Evolutionary conservation across 2,329 filamentous ascomycete genomes (phyloP).

Genomic region (Pezicula rhizophila): DNA sequence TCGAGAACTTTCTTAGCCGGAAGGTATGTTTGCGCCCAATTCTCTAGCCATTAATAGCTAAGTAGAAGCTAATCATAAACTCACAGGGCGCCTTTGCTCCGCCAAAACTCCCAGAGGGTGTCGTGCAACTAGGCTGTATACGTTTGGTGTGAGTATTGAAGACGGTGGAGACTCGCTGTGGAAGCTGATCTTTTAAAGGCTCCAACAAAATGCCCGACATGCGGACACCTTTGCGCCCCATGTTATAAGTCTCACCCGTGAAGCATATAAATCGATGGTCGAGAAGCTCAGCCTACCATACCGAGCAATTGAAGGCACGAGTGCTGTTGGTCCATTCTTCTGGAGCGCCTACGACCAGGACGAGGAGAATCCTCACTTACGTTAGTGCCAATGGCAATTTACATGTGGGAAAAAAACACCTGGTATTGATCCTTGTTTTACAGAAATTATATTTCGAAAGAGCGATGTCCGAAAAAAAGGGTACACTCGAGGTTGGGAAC

Average conservation of each 20-base stretch:
- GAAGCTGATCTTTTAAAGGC: constrained; percentile 10
- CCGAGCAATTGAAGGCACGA: constrained; percentile 53
- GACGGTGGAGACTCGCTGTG: not conserved
- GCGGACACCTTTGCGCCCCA: constrained; percentile 52
- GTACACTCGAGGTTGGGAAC: constrained; percentile 58
- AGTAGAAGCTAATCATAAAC: not conserved
- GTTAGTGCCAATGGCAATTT: constrained; percentile 31
- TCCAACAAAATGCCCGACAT: constrained; percentile 39
- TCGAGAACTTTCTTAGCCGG: constrained; percentile 12
- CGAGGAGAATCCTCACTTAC: constrained; percentile 50
- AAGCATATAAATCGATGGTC: constrained; percentile 51
- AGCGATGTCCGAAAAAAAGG: constrained; percentile 61
- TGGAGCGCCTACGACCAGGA: constrained; percentile 53
- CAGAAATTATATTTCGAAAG: constrained; percentile 58
- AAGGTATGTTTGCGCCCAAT: constrained; percentile 3
- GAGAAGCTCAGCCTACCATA: constrained; percentile 47
- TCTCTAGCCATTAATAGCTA: not conserved
- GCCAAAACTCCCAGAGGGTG: constrained; percentile 16
- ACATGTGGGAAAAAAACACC: not conserved
- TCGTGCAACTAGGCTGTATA: constrained; percentile 14
- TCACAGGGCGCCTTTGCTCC: constrained; percentile 23
- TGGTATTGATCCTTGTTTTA: not conserved
- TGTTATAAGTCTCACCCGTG: constrained; percentile 45
- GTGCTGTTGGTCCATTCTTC: constrained; percentile 58
- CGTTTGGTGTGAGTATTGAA: constrained; percentile 15